A percentile compares a stretch with the other conserved stretches of the same genome.
phyloP scores from a whole-genome alignment of 2,329 filamentous ascomycete genomes.

The Calonectria pseudoreteaudii region DNA sequence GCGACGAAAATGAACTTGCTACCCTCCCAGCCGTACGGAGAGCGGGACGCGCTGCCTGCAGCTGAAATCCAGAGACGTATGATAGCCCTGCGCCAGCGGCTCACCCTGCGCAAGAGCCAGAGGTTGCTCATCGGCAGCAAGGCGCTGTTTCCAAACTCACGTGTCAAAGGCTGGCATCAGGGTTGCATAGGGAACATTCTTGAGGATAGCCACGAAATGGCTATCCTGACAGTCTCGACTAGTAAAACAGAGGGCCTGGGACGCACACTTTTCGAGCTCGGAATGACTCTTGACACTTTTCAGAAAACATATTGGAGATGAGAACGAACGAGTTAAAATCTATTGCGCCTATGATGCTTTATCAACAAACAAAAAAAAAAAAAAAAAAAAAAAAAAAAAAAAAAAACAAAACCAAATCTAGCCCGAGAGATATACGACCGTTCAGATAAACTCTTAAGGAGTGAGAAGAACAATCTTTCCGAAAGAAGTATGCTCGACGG shows the following conservation, averaged over 20 bases:
- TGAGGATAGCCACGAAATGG: neutral
- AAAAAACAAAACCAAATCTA: no score
- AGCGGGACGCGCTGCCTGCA: constrained; percentile 12
- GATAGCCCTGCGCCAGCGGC: constrained; percentile 21
- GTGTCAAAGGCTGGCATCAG: constrained; percentile 4
- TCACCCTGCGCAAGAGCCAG: constrained; percentile 9
- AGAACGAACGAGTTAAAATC: neutral
- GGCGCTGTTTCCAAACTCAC: constrained; percentile 28
- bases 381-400: no score
- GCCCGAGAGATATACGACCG: neutral
- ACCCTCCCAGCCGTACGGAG: constrained; percentile 22
- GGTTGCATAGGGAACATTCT: constrained; percentile 27
- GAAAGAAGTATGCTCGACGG: constrained; percentile 28
- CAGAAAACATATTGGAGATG: neutral
- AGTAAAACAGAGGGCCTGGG: constrained; percentile 26
- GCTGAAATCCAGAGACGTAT: constrained; percentile 29
- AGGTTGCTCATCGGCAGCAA: constrained; percentile 16
- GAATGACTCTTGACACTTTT: neutral
- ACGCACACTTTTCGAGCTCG: constrained; percentile 34
- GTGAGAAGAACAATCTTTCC: constrained; percentile 26
- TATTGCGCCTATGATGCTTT: neutral
- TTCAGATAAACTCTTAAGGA: constrained; percentile 4
- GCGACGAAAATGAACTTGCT: neutral
- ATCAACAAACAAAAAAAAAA: neutral
- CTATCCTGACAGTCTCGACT: constrained; percentile 16